Base-by-base conservation (phyloP, 2,329 filamentous ascomycete species). In the Talaromyces sp. region DNA sequence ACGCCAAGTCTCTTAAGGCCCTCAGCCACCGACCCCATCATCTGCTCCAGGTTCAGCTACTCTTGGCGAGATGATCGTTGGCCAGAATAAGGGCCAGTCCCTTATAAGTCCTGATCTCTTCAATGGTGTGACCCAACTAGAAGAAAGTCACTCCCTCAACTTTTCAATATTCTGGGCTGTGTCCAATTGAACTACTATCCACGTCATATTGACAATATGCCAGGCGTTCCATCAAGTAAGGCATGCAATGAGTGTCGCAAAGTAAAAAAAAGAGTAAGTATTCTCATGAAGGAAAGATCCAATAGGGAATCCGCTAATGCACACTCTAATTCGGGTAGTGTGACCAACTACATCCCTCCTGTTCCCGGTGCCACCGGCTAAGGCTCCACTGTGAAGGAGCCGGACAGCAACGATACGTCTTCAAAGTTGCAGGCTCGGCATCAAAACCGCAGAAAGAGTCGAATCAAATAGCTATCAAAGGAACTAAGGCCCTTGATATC, bases 351-450 rank as follows among this genome's bases (percentile, higher is more conserved):
- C 56, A 63, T 30, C 64, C 65, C n/a, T 13, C 16, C 11, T 67
- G 64, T 39, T 56, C 62, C 6, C 53, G 65, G 32, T 67, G 64
- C 43, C n/a, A 47, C 4, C 57, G 65, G 24, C 55, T 67, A 20
- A 49, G 61, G 7, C 56, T 66, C 7, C 42, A 41, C 4, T 67
- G 64, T 35, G 33, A 65, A 8, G 64, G 65, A 4, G 56, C 53
- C 33, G 65, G 65, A 6, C 57, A 64, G 42, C 57, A 58, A 27
- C 49, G 65, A n/a, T 67, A 57, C 37, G 62, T 58, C 39, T 67
- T 67, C 49, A 63, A 62, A 41, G 46, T 58, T 37, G 27, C 54
- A 22, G 51, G 37, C 20, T 32, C 48, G 16, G 36, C 17, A 27
- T 9, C 4, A 27, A 27, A 27, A 9, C 4, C 5, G 24, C 24